Evolutionary conservation across 129 eudicot species (phyloP).

Genomic region (Flaveria trinervia): DNA sequence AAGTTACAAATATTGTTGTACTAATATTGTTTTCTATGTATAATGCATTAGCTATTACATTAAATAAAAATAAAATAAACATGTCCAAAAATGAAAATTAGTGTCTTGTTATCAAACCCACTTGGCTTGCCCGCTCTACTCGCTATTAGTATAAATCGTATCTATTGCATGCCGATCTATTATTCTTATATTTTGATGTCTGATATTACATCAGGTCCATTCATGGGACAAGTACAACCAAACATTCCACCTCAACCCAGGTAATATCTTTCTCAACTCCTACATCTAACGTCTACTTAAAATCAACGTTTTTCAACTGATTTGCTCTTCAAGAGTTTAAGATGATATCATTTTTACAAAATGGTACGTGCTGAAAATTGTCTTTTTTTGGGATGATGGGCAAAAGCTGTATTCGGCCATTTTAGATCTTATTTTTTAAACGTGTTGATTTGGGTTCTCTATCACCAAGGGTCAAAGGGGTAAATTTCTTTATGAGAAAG

Average conservation of each 20-base stretch:
- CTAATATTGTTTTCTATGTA: not conserved
- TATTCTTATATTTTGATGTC: constrained; percentile 5
- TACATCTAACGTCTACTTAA: not conserved
- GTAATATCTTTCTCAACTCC: constrained; percentile 32
- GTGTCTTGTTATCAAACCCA: not conserved
- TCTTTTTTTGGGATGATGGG: too few relatives aligned
- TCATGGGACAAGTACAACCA: constrained; percentile 50
- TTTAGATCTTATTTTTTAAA: not conserved
- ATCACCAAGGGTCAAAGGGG: not conserved
- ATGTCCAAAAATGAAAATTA: not conserved
- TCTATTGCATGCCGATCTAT: not conserved
- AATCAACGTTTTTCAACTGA: too few relatives aligned
- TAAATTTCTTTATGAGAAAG: not conserved
- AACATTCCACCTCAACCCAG: constrained; percentile 52
- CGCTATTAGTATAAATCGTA: not conserved
- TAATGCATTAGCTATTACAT: not conserved
- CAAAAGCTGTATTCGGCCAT: too few relatives aligned
- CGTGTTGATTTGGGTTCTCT: not conserved
- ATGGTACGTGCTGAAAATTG: too few relatives aligned
- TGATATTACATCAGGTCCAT: constrained; percentile 46
- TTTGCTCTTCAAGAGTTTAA: too few relatives aligned
- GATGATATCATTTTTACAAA: too few relatives aligned
- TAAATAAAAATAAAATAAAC: not conserved
- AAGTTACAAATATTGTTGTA: not conserved
- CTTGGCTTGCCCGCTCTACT: not conserved